Conservation (phyloP, 257 asterid species). For the Solanum rostratum region DNA sequence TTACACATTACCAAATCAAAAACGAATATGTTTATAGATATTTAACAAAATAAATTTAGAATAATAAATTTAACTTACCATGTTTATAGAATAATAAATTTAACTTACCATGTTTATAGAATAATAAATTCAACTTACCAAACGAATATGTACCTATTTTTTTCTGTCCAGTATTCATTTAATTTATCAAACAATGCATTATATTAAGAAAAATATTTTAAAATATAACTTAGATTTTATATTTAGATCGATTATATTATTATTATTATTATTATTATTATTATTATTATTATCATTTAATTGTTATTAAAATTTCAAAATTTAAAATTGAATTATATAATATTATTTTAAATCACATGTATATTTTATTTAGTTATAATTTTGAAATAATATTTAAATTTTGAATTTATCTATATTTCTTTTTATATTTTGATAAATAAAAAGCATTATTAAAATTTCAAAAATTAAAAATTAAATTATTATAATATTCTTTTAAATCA, state of each 20-base stretch:
- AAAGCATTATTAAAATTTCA: too few relatives aligned
- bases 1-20: neutral
- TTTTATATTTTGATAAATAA: too few relatives aligned
- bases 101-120: neutral
- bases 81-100: neutral
- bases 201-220: too few relatives aligned
- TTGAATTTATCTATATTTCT: too few relatives aligned
- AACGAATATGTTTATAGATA: neutral
- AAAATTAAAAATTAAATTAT: neutral
- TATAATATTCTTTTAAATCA: neutral
- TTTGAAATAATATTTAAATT: neutral
- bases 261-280: neutral
- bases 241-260: neutral
- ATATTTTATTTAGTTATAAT: neutral
- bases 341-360: too few relatives aligned
- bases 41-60: neutral
- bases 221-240: too few relatives aligned
- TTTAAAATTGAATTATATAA: neutral
- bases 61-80: neutral
- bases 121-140: neutral
- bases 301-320: too few relatives aligned
- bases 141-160: too few relatives aligned
- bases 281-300: too few relatives aligned
- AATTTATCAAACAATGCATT: too few relatives aligned
- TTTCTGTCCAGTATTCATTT: too few relatives aligned